A percentile compares a stretch with the other conserved stretches of the same genome.
phyloP scores from a whole-genome alignment of 768 basidiomycete species.

The Paxillus involutus region DNA sequence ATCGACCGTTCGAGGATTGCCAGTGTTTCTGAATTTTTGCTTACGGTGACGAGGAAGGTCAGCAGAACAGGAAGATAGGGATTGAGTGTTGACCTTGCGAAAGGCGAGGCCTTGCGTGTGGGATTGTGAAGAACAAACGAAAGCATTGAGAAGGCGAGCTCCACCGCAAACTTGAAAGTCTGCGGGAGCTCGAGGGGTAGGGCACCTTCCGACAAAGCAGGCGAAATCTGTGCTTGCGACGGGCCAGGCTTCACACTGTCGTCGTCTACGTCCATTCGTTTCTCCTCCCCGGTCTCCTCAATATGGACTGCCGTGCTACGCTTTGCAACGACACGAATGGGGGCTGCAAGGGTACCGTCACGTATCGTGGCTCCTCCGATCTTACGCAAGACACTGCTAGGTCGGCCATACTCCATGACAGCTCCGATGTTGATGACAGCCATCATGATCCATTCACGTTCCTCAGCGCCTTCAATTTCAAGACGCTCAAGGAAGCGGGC shows the following conservation, averaged over 20 bases:
- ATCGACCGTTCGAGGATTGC: slow-evolving; percentile 70
- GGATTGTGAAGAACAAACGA: slow-evolving; percentile 67
- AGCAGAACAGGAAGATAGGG: slow-evolving; percentile 86
- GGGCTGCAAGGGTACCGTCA: slow-evolving; percentile 30
- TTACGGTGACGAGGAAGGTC: slow-evolving; percentile 82
- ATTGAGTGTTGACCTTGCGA: slow-evolving; percentile 59
- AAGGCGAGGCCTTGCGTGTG: slow-evolving; percentile 57
- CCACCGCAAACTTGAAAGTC: slow-evolving; percentile 70
- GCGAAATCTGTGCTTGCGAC: slow-evolving; percentile 24
- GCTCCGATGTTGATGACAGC: slow-evolving; percentile 80
- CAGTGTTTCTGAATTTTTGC: slow-evolving; percentile 63
- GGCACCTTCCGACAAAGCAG: slow-evolving; percentile 32
- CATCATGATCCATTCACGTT: slow-evolving; percentile 97
- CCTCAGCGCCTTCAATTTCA: slow-evolving; percentile 75
- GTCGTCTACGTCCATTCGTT: slow-evolving; percentile 67
- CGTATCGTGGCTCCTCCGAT: slow-evolving; percentile 50
- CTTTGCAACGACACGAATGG: slow-evolving; percentile 53
- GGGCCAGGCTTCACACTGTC: slow-evolving; percentile 30
- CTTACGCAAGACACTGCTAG: slow-evolving; percentile 66
- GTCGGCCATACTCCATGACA: slow-evolving; percentile 84
- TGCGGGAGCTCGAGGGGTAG: slow-evolving; percentile 50
- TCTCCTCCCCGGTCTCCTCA: slow-evolving; percentile 43
- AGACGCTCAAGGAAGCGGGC: slow-evolving; percentile 87
- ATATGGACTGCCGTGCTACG: slow-evolving; percentile 34
- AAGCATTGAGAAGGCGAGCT: slow-evolving; percentile 79